Base-by-base conservation (phyloP, 2,329 filamentous ascomycete species). In the Ustulina deusta region DNA sequence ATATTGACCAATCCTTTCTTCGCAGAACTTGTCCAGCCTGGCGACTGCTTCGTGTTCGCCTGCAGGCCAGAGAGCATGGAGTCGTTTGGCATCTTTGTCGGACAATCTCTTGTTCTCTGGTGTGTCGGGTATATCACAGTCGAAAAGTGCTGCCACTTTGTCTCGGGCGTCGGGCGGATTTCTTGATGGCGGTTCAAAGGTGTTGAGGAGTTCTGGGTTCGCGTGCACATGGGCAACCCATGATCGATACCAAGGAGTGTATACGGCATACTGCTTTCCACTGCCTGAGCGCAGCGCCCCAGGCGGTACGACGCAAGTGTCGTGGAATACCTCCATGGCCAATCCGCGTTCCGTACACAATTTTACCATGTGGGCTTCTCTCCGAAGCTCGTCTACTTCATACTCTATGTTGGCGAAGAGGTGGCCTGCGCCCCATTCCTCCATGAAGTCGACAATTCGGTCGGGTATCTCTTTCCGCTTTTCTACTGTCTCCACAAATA, bases 331-430 rank as follows among this genome's bases (percentile, higher is more conserved):
- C n/a, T 90, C 85, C 72, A 97, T 89, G 1, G 86, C 84, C 54
- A 95, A 87, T 0, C 87, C 90, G 13, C 86, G 86, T 17, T 89
- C 84, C 0, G 90, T 80, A 67, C 91, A 87, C 46, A 84, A 78
- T 32, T 82, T 85, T 0, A 93, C 85, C 74, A 97, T 80, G 32
- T 83, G 83, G 0, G 89, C 88, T 74, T 97, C 94, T 6, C 94
- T 85, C 49, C 94, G 84, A 65, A 97, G 80, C 80, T 97, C 94
- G 76, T 97, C 94, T 0, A 97, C 93, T 78, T 97, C 94, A 74
- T 97, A 97, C 77, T 97, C 94, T 65, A 94, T 88, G 76, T 97
- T 97, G 55, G 91, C 89, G 74, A 89, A 97, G 2, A 97, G 71
- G 74, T 96, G 91, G 56, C 85, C 90, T 0, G 88, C 91, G 0